Evolutionary conservation across 805 yeast species (phyloP).

Genomic region (Cyberlindnera lachancei): DNA sequence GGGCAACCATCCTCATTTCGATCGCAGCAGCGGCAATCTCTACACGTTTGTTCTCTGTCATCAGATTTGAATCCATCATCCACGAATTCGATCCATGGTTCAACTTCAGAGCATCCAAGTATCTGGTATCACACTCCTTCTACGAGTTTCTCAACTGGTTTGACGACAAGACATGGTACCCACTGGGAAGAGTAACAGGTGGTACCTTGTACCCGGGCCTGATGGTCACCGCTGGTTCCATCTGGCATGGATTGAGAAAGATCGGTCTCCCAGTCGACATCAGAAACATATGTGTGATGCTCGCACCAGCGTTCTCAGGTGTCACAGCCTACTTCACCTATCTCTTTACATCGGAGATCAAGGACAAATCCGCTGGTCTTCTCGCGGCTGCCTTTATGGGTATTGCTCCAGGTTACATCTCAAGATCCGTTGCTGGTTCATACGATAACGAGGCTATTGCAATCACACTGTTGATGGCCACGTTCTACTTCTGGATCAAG

Average conservation of each 20-base stretch:
- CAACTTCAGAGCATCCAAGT: constrained; percentile 94
- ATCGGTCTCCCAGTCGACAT: constrained; percentile 83
- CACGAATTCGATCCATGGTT: constrained; percentile 98
- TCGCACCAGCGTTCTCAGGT: constrained; percentile 96
- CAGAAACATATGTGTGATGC: constrained; percentile 88
- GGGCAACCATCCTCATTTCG: constrained; percentile 60
- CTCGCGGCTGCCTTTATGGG: constrained; percentile 93
- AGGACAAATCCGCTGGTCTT: constrained; percentile 82
- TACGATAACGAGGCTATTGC: constrained; percentile 99
- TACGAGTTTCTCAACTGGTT: constrained; percentile 96
- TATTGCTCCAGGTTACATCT: constrained; percentile 97
- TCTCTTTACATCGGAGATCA: constrained; percentile 81
- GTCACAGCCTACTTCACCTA: constrained; percentile 88
- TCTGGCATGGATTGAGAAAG: constrained; percentile 64
- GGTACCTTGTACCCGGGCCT: constrained; percentile 97
- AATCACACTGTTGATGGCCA: constrained; percentile 88
- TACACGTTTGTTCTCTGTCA: constrained; percentile 90
- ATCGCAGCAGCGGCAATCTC: constrained; percentile 90
- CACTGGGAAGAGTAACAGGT: constrained; percentile 97
- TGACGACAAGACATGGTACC: constrained; percentile 98
- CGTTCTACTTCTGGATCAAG: constrained; percentile 94
- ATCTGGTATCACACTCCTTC: constrained; percentile 73
- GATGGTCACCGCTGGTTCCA: constrained; percentile 93
- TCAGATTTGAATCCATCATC: constrained; percentile 90
- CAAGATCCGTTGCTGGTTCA: constrained; percentile 97